phyloP scores from a whole-genome alignment of 73 alveolate genomes.

The Paramecium pentaurelia region DNA sequence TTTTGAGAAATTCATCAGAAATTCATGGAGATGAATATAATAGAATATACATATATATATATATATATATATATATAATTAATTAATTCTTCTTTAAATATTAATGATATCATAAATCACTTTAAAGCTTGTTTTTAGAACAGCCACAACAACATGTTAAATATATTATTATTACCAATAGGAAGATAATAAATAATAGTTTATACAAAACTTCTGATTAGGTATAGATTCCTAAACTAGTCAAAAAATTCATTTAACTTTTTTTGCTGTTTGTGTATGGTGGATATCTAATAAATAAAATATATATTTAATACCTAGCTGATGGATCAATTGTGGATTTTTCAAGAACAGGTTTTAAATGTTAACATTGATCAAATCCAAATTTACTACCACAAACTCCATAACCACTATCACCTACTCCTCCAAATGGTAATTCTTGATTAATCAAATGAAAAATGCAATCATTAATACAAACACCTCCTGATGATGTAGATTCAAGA shows the following conservation, averaged over 20 bases:
- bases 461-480: constrained; percentile 89
- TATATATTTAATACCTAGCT: constrained; percentile 33
- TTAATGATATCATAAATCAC: neutral
- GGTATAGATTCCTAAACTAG: neutral
- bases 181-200: neutral
- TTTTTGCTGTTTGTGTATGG: constrained; percentile 73
- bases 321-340: constrained; percentile 67
- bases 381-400: constrained; percentile 84
- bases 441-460: constrained; percentile 80
- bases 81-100: neutral
- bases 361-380: constrained; percentile 84
- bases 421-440: constrained; percentile 93
- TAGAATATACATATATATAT: neutral
- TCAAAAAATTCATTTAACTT: neutral
- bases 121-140: neutral
- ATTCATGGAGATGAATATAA: constrained; percentile 75
- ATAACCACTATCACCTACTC: constrained; percentile 96
- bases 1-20: constrained; percentile 80
- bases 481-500: constrained; percentile 71
- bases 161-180: neutral
- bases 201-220: neutral
- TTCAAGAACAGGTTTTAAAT: constrained; percentile 75
- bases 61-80: neutral
- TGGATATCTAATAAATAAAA: constrained; percentile 80
- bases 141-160: neutral